Evolutionary conservation across 2,329 filamentous ascomycete species (phyloP).

Genomic region (Pseudovirgaria hyperparasitica): DNA sequence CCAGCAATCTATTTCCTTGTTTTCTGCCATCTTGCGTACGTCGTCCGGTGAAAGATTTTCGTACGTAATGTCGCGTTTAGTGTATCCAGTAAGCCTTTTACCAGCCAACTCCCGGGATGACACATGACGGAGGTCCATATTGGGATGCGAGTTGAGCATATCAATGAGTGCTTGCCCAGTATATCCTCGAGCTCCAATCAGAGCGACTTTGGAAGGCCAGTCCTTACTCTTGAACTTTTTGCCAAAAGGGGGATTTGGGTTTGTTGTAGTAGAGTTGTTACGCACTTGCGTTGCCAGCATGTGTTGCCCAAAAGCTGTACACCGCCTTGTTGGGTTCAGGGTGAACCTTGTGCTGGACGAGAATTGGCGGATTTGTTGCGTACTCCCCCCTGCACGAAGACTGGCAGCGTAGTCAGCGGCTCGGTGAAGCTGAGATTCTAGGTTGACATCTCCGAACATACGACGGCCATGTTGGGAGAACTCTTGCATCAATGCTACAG

Average conservation of each 20-base stretch:
- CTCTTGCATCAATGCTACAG: slow-evolving; percentile 71
- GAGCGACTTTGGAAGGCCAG: slow-evolving; percentile 63
- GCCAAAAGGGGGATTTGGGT: slow-evolving; percentile 82
- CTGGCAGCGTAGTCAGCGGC: slow-evolving; percentile 59
- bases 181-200: slow-evolving; percentile 88
- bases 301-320: no score
- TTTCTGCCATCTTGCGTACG: slow-evolving; percentile 69
- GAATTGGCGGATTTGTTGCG: slow-evolving; percentile 54
- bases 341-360: slow-evolving; percentile 30
- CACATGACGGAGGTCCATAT: slow-evolving; percentile 82
- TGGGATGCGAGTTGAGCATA: slow-evolving; percentile 74
- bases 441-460: slow-evolving; percentile 81
- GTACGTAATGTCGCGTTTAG: slow-evolving; percentile 83
- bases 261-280: slow-evolving; percentile 40
- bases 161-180: slow-evolving; percentile 85
- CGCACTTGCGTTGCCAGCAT: no score
- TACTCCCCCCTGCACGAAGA: slow-evolving; percentile 39
- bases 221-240: slow-evolving; percentile 78
- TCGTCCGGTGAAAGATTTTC: slow-evolving; percentile 84
- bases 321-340: no score
- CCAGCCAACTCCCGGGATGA: slow-evolving; percentile 87
- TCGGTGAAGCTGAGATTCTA: slow-evolving; percentile 71
- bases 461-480: slow-evolving; percentile 71
- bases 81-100: slow-evolving; percentile 77
- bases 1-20: slow-evolving; percentile 85